Percentiles rank a stretch among this genome's conserved stretches.
Conservation (phyloP, 225 moss, liverwort and hornwort genomes). For the Neckera pumila region DNA sequence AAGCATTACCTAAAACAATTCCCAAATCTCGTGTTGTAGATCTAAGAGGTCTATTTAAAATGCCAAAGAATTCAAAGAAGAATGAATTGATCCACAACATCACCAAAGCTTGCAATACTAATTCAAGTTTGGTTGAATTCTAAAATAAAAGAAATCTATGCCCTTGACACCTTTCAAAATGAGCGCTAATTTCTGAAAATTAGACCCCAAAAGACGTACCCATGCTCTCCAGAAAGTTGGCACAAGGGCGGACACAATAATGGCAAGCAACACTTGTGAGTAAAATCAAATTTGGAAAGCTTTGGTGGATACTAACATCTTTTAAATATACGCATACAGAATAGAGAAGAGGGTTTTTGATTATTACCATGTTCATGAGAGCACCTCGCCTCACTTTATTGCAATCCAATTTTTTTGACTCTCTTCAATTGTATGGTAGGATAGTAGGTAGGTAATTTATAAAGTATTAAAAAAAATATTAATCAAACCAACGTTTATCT, state of each 20-base stretch:
- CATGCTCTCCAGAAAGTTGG: fast-evolving
- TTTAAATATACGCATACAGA: not conserved
- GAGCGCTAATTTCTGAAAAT: fast-evolving
- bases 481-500: not conserved
- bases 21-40: fast-evolving
- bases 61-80: not conserved
- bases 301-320: too few species aligned
- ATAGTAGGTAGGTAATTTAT: not conserved
- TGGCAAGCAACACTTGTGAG: not conserved
- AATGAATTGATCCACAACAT: not conserved
- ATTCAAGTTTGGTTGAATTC: too few species aligned
- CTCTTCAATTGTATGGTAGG: fast-evolving
- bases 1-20: not conserved
- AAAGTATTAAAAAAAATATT: not conserved
- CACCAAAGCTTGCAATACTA: not conserved
- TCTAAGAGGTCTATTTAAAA: not conserved
- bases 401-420: too few species aligned
- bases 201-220: fast-evolving
- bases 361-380: too few species aligned
- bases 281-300: not conserved
- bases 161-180: too few species aligned
- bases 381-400: too few species aligned
- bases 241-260: fast-evolving
- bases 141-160: not conserved
- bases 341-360: not conserved